Evolutionary conservation across 139 green algal genomes (phyloP).

Genomic region (Picochlorum sp.): DNA sequence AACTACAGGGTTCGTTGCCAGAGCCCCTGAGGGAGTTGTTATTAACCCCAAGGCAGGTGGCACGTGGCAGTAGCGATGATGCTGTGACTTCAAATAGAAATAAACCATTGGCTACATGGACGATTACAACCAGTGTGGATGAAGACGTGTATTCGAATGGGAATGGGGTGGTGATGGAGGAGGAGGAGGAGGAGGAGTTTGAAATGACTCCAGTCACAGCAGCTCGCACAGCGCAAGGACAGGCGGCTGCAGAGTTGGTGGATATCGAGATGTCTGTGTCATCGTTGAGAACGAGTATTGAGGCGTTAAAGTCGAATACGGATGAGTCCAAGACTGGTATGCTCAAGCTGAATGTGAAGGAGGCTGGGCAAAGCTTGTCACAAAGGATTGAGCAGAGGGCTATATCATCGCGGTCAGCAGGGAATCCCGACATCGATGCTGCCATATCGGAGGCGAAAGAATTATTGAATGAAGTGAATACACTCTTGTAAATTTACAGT

Average conservation of each 20-base stretch:
- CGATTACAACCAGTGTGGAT: slow-evolving; percentile 8
- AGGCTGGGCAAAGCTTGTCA: slow-evolving; percentile 44
- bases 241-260: slow-evolving; percentile 53
- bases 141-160: slow-evolving; percentile 1
- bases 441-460: slow-evolving; percentile 18
- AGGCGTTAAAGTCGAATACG: slow-evolving; percentile 40
- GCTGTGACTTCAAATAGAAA: neutral
- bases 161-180: neutral
- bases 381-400: slow-evolving; percentile 43
- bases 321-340: slow-evolving; percentile 36
- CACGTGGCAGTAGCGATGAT: neutral
- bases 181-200: slow-evolving; percentile 3
- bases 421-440: slow-evolving; percentile 4
- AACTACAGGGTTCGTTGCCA: slow-evolving; percentile 31
- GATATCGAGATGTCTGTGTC: slow-evolving; percentile 50
- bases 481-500: slow-evolving; percentile 8
- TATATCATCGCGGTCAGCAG: neutral
- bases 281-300: slow-evolving; percentile 36
- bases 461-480: slow-evolving; percentile 19
- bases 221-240: slow-evolving; percentile 32
- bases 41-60: slow-evolving; percentile 7
- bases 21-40: slow-evolving; percentile 8
- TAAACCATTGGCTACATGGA: slow-evolving; percentile 23
- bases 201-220: slow-evolving; percentile 18
- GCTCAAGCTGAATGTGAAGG: slow-evolving; percentile 49